These are phyloP conservation scores for Russula lepida DNA, from an alignment of 768 basidiomycete genomes.

Conservation along the genomic window DNA sequence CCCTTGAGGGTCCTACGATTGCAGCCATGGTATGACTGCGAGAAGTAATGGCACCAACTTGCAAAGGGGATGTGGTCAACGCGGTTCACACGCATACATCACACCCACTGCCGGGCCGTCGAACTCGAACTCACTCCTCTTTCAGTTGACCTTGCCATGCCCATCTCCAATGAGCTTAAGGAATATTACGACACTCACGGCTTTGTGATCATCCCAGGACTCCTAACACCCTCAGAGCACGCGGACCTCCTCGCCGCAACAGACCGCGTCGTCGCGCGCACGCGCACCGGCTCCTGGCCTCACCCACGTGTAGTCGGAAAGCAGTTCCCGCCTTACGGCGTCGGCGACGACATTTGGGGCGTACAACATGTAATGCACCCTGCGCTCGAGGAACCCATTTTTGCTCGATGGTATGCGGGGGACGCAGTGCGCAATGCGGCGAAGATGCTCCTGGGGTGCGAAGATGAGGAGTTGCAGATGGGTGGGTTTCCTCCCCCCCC, in stretches of 20 bases:
- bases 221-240: constrained; percentile 38
- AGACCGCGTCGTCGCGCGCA: constrained; percentile 35
- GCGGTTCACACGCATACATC: neutral
- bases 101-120: no score
- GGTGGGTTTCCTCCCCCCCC: constrained; percentile 37
- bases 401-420: constrained; percentile 62
- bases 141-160: no score
- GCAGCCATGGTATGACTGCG: neutral
- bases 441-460: constrained; percentile 45
- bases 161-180: constrained; percentile 27
- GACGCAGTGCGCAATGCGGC: constrained; percentile 37
- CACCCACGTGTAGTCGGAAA: constrained; percentile 66
- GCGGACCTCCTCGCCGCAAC: constrained; percentile 41
- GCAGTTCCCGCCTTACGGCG: constrained; percentile 68
- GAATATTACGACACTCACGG: constrained; percentile 51
- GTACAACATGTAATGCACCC: constrained; percentile 81
- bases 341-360: constrained; percentile 65
- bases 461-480: constrained; percentile 58
- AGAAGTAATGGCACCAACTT: neutral
- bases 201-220: constrained; percentile 52
- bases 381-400: constrained; percentile 48
- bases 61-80: neutral
- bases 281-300: constrained; percentile 50
- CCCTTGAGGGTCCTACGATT: neutral
- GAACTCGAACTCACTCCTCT: no score